phyloP scores from a whole-genome alignment of 1,284 basidiomycete species.

The Entoloma clypeatum region DNA sequence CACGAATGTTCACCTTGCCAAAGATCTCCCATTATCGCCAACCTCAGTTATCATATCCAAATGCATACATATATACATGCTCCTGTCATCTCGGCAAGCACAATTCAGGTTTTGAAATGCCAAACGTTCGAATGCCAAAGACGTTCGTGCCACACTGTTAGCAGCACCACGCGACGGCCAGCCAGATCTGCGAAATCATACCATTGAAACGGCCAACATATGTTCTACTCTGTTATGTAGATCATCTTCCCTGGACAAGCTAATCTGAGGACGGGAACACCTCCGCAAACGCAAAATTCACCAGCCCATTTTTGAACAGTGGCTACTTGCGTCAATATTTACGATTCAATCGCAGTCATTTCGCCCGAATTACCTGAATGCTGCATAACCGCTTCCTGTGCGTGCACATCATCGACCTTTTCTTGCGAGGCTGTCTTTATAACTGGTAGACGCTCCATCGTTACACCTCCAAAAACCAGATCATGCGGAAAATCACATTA shows the following conservation, averaged over 20 bases:
- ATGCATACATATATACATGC: conserved; percentile 30
- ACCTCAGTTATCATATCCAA: conserved; percentile 37
- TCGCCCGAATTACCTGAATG: too few relatives aligned
- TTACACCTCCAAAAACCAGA: too few relatives aligned
- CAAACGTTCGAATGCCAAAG: conserved; percentile 24
- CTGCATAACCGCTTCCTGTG: too few relatives aligned
- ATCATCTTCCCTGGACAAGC: conserved; percentile 32
- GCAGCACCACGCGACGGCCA: conserved; percentile 33
- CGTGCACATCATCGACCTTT: too few relatives aligned
- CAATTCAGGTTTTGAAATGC: conserved; percentile 32
- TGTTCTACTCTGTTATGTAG: conserved; percentile 30
- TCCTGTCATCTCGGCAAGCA: conserved; percentile 27
- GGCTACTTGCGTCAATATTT: conserved; percentile 22
- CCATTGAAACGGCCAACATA: not conserved
- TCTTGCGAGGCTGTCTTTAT: too few relatives aligned
- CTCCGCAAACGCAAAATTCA: conserved; percentile 29
- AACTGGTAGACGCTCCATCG: too few relatives aligned
- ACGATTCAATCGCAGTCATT: conserved; percentile 16
- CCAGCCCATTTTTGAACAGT: conserved; percentile 28
- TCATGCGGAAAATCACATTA: too few relatives aligned
- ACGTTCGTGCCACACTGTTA: conserved; percentile 24
- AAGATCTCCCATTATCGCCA: too few relatives aligned
- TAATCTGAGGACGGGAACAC: conserved; percentile 27
- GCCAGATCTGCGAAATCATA: conserved; percentile 24
- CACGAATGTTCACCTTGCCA: too few relatives aligned